Evolutionary conservation across 495 filamentous ascomycete genomes (phyloP), one percentile per base, ranked within the genome.

Genomic region (Talaromyces wortmannii): DNA sequence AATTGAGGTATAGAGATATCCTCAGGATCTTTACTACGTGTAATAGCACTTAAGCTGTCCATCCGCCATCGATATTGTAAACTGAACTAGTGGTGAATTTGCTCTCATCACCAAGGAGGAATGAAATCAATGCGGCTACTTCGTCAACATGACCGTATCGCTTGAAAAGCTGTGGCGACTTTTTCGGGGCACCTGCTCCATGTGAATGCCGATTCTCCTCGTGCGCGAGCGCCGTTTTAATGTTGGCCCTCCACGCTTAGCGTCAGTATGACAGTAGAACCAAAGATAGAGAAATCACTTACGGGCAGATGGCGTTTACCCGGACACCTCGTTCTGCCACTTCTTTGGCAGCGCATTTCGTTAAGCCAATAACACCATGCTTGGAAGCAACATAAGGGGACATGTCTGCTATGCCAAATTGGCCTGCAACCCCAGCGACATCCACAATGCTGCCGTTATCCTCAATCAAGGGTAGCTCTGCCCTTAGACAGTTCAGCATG

Each of bases 351-450:
- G 81, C 81, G 8, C 70, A 68, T 57, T 67, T 77, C 10, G 81
- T 84, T 59, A 88, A 62, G 13, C 82, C 84, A 44, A 84, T 66
- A 42, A 88, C 75, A 11, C 75, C 83, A 62, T 81, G 75, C 66
- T 85, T 85, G 29, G 73, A 79, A 8, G 80, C 73, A 49, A 71
- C 71, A 65, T 87, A 86, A 29, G 79, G 75, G 6, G 70, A 73
- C 63, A 72, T 66, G 23, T 72, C 69, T 8, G 73, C 48, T 59
- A 65, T 66, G 55, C 83, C 83, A 51, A 64, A 65, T 12, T 84
- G 29, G 0, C 83, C 83, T 17, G 78, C 74, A 32, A 80, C 72
- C 53, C 77, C 80, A 11, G 75, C 67, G 16, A 79, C 79, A 66
- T 81, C 83, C n/a, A 87, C 83, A 61, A 87, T 83, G 56, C 77